Base-by-base conservation (phyloP, 345 rosid species). In the Draba incana region DNA sequence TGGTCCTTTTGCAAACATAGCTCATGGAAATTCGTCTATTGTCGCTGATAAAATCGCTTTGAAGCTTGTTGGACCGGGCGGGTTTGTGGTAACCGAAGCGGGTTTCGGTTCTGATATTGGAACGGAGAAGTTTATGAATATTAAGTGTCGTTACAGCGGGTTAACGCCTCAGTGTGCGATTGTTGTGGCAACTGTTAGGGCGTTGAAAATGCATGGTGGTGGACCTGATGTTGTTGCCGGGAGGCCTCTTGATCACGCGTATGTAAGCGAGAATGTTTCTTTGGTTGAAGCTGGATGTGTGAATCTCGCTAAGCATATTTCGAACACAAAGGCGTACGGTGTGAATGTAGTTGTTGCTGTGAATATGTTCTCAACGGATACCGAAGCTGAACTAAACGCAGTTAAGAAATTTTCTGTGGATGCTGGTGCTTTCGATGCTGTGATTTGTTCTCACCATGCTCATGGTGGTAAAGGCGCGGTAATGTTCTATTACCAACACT, bases 391-490 rank as follows among this genome's bases (percentile, higher is more conserved):
- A 64, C 76, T 95, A 24, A 83, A 83, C 81, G 86, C 96, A n/a
- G 99, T 95, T 23, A 89, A 75, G 80, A 81, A 70, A 43, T 90
- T 93, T 43, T 86, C 99, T 2, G 63, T 95, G 82, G 82, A 81
- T 31, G 96, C 98, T 4, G 97, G 99, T 59, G 98, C 99, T 42
- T 92, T 78, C 75, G 92, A 92, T 80, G 98, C 99, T 61, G 87
- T 95, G 59, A 69, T 89, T 50, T 95, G 98, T 78, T 81, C 90
- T 20, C 99, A 95, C 74, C 99, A 95, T 75, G 98, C 97, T 52
- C 94, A 92, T 73, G 98, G 92, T 77, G 99, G 99, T 2, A 88
- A 86, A 77, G 99, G 99, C 89, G 99, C 98, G 57, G 97, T 91
- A 50, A 82, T 43, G 20, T 64, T 58, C 23, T 8, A 0, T 31